These are phyloP conservation scores for Peltaster fructicola DNA, from an alignment of 2,329 filamentous ascomycete species.

Conservation along the genomic window DNA sequence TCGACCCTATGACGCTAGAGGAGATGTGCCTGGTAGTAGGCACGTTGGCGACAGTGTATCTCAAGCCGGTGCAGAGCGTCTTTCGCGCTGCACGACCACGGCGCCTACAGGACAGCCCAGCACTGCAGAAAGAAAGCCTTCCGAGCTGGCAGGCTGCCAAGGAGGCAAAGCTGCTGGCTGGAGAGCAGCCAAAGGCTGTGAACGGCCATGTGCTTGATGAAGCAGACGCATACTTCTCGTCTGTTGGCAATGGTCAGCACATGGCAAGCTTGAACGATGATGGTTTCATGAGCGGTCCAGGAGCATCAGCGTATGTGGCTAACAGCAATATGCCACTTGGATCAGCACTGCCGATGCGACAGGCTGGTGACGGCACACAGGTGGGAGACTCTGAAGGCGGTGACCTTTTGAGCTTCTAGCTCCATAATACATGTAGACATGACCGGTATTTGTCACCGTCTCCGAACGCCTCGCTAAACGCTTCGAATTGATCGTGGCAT, in stretches of 20 bases:
- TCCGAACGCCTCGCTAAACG: no score
- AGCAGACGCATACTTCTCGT: slow-evolving; percentile 79
- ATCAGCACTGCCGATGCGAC: slow-evolving; percentile 51
- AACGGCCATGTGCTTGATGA: slow-evolving; percentile 39
- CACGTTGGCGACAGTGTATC: slow-evolving; percentile 88
- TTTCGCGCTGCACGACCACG: slow-evolving; percentile 77
- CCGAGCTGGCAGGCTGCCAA: slow-evolving; percentile 35
- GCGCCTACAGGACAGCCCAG: slow-evolving; percentile 64
- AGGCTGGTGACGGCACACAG: slow-evolving; percentile 29
- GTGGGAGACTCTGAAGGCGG: slow-evolving; percentile 14
- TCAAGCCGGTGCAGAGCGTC: slow-evolving; percentile 93
- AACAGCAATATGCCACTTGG: slow-evolving; percentile 68
- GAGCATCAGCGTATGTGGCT: slow-evolving; percentile 40
- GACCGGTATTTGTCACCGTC: no score
- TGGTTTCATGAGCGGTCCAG: slow-evolving; percentile 25
- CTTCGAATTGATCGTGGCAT: no score
- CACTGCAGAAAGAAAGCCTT: slow-evolving; percentile 54
- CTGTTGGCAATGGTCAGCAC: slow-evolving; percentile 47
- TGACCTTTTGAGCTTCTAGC: slow-evolving; percentile 19
- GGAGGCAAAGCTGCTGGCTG: slow-evolving; percentile 11
- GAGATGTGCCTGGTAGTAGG: slow-evolving; percentile 96
- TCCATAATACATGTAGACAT: no score
- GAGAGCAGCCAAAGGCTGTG: no score
- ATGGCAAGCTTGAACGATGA: slow-evolving; percentile 51
- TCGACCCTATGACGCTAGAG: slow-evolving; percentile 79